phyloP scores from a whole-genome alignment of 2,329 filamentous ascomycete species.

The Thermoascus crustaceus region DNA sequence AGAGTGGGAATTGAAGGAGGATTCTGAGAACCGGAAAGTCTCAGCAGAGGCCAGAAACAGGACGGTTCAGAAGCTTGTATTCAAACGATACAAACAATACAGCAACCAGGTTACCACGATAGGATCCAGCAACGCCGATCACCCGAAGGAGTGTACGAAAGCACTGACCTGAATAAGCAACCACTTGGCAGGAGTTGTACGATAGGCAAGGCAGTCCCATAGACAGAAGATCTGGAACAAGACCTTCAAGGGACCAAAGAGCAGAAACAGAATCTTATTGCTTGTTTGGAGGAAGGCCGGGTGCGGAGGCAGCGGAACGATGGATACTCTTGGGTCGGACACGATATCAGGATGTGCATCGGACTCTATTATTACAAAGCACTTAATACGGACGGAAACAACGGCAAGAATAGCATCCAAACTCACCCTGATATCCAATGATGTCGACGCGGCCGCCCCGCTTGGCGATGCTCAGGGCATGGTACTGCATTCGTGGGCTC shows the following conservation, averaged over 20 bases:
- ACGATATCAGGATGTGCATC: constrained; percentile 70
- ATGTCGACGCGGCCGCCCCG: constrained; percentile 73
- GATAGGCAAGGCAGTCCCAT: constrained; percentile 64
- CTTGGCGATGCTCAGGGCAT: constrained; percentile 83
- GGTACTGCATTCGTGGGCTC: constrained; percentile 97
- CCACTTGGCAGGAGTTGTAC: constrained; percentile 67
- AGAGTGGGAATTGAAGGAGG: constrained; percentile 92
- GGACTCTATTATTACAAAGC: constrained; percentile 52
- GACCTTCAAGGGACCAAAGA: constrained; percentile 76
- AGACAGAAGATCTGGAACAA: constrained; percentile 70
- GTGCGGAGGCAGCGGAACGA: constrained; percentile 61
- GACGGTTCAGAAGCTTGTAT: not conserved
- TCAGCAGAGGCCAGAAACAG: not conserved
- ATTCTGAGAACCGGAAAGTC: constrained; percentile 50
- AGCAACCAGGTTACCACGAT: not conserved
- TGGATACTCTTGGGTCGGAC: constrained; percentile 58
- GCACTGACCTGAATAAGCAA: constrained; percentile 65
- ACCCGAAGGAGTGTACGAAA: not conserved
- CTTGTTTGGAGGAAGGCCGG: constrained; percentile 59
- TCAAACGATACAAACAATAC: not conserved
- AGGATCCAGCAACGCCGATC: not conserved
- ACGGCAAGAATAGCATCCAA: not conserved
- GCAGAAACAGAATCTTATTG: constrained; percentile 64
- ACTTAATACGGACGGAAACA: constrained; percentile 7
- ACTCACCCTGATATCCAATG: constrained; percentile 73